phyloP scores from a whole-genome alignment of 352 stramenopile species.

The Sclerospora graminicola region DNA sequence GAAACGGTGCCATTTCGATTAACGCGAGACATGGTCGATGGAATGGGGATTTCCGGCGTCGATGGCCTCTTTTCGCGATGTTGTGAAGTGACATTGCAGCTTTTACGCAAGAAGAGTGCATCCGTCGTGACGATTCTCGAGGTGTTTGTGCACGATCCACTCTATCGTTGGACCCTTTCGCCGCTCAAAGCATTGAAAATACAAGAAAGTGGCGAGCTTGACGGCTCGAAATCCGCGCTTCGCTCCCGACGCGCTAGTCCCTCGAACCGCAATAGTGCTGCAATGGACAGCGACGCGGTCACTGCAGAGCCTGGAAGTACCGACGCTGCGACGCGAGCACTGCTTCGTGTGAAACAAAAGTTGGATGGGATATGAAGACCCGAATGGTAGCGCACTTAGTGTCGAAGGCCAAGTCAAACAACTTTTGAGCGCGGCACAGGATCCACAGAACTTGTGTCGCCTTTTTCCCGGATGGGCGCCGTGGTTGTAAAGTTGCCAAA shows the following conservation, averaged over 20 bases:
- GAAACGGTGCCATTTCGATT: slow-evolving; percentile 99
- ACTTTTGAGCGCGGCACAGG: slow-evolving; percentile 92
- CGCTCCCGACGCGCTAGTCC: slow-evolving; percentile 7
- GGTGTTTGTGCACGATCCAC: slow-evolving; percentile 98
- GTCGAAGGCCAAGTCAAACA: slow-evolving; percentile 98
- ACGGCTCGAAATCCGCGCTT: slow-evolving; percentile 4
- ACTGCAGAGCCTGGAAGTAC: slow-evolving; percentile 23
- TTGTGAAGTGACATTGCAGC: slow-evolving; percentile 89
- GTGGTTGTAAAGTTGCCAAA: slow-evolving; percentile 86
- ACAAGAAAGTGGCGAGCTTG: slow-evolving; percentile 38
- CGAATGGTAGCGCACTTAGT: slow-evolving; percentile 91
- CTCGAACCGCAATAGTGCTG: slow-evolving; percentile 12
- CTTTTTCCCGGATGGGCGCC: slow-evolving; percentile 95
- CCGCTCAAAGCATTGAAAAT: slow-evolving; percentile 82
- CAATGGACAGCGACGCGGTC: slow-evolving; percentile 9
- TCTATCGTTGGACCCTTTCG: slow-evolving; percentile 96
- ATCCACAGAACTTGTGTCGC: slow-evolving; percentile 92
- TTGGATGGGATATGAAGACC: slow-evolving; percentile 97
- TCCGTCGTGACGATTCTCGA: slow-evolving; percentile 97
- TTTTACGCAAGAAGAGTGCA: slow-evolving; percentile 88
- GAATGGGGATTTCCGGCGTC: slow-evolving; percentile 94
- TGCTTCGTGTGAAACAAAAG: slow-evolving; percentile 97
- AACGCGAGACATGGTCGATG: slow-evolving; percentile 98
- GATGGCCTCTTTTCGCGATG: slow-evolving; percentile 93
- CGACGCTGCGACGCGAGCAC: slow-evolving; percentile 87